Base-by-base conservation (phyloP, 345 rosid genomes). In the Dipteronia sinensis region DNA sequence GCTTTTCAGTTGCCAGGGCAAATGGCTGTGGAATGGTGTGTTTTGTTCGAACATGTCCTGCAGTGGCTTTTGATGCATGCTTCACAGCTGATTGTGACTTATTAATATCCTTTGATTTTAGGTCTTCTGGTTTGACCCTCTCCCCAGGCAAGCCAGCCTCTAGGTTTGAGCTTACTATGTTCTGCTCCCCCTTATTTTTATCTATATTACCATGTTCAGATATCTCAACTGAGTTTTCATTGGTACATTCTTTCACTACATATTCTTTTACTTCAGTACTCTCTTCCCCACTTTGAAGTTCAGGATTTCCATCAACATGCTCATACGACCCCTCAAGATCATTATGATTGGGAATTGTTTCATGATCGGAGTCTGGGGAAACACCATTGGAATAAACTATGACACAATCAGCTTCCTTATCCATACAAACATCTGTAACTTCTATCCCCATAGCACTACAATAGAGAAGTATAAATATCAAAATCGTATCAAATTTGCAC, bases 21-120 rank as follows among this genome's bases (percentile, higher is more conserved):
- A 94, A 93, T 69, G 98, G 98, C 65, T 87, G 93, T 15, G 98
- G 98, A 84, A 94, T 90, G 0, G 98, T 94, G 84, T 69, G 90
- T 77, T 87, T 92, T 65, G 83, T 83, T 82, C 85, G 88, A 78
- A 80, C 82, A 85, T 65, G 82, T 78, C 78, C 83, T 6, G 83
- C 79, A 79, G 80, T 78, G 55, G 73, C 51, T 79, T 86, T 94
- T 31, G 91, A 85, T 77, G 63, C 88, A 75, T 81, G 85, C 73
- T 89, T 90, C 68, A 56, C 46, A 12, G 75, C 71, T 70, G 81
- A 70, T 38, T 31, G 82, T 42, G 84, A 73, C 83, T 85, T 88
- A 27, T 53, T 79, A 17, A 78, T 73, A 29, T 71, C 77, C 78
- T 77, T 83, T 47, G 79, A 44, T 76, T 81, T 82, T 47, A 23